Base-by-base conservation (phyloP, 805 yeast genomes). In the Millerago galiae region DNA sequence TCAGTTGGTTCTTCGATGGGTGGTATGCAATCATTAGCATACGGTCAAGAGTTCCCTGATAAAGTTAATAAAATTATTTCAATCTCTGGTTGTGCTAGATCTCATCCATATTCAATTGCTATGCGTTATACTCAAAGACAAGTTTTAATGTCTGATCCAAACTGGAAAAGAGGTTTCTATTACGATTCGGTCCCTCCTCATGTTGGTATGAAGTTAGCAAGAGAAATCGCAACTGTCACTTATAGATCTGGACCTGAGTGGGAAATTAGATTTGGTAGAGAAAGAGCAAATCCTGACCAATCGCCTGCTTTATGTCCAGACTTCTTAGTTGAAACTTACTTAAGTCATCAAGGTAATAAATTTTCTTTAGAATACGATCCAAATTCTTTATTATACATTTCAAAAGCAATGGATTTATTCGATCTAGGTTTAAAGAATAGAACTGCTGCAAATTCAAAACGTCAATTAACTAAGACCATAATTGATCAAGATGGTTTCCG, bases 241-340 rank as follows among this genome's bases (percentile, higher is more conserved):
- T 90, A 90, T 61, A 71, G 97, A 52, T 86, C 95, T 1, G 97
- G 97, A 3, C 97, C 97, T 2, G 97, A 90, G 63, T 90, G 97
- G 97, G 97, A 90, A 61, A 77, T 80, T 47, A 68, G 97, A 46
- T 90, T 90, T 60, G 96, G 96, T 4, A 77, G 95, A 43, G 87
- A 83, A 53, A 70, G 97, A 46, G 83, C 95, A 0, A 89, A 87
- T 57, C 91, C 88, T 15, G 66, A 78, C 1, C 71, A 70, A 47
- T 75, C 83, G 12, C 96, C 96, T 3, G 95, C 95, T 0, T 67
- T 90, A 27, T 90, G 97, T 61, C 95, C 97, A 0, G 97, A 90
- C 58, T 90, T 88, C 59, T 64, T 89, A 46, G 90, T 90, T 38
- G 97, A 90, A 61, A 90, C 96, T 1, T 90, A 90, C 54, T 68